Conservation (phyloP, 2,329 filamentous ascomycete species). For the Neoscytalidium dimidiatum region DNA sequence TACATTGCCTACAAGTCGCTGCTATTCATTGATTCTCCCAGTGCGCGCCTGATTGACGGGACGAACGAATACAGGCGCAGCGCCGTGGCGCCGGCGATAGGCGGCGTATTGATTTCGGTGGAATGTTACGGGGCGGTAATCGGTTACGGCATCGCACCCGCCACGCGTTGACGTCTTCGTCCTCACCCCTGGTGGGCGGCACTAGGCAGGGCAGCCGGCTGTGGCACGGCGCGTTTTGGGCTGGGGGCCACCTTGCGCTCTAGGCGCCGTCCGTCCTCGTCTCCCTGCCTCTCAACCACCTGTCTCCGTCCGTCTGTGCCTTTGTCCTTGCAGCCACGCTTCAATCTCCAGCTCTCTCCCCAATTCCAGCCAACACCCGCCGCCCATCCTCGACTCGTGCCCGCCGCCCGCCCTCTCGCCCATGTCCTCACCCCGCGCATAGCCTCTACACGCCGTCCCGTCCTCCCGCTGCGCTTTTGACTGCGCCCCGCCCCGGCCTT, state of each 20-base stretch:
- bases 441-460: background rate
- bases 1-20: no score
- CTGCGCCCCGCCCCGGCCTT: background rate
- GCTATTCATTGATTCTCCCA: no score
- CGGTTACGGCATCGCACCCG: background rate
- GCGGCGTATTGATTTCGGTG: background rate
- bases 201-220: no score
- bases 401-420: background rate
- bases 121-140: background rate
- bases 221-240: background rate
- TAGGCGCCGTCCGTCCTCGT: background rate
- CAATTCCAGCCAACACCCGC: no score
- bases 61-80: no score
- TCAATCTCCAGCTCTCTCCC: background rate
- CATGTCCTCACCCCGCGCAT: background rate
- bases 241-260: slow-evolving; percentile 8
- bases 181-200: background rate
- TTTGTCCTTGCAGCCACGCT: slow-evolving; percentile 15
- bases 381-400: background rate
- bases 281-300: slow-evolving; percentile 12
- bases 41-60: no score
- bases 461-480: background rate
- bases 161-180: background rate
- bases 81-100: background rate
- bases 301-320: slow-evolving; percentile 17